A percentile compares a stretch with the other conserved stretches of the same genome.
Evolutionary conservation across 306 rosid species (phyloP).

Genomic region (Vigna mungo): DNA sequence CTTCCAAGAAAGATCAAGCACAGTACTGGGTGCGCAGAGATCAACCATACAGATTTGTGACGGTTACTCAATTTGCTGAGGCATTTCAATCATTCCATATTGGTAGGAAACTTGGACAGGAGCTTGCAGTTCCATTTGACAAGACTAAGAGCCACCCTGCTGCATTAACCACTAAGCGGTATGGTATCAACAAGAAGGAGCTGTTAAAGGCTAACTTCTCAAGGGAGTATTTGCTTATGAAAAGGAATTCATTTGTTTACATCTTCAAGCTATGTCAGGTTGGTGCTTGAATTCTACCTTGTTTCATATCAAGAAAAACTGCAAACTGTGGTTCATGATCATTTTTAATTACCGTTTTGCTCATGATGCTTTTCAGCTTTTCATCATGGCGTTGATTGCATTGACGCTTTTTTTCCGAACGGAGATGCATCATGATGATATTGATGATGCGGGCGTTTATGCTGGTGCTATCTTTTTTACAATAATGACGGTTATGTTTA

Average conservation of each 20-base stretch:
- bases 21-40: conserved; percentile 60
- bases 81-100: conserved; percentile 58
- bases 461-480: conserved; percentile 65
- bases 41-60: conserved; percentile 53
- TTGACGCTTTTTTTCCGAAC: conserved; percentile 75
- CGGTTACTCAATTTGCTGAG: conserved; percentile 58
- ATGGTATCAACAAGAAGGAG: conserved; percentile 55
- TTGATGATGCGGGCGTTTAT: conserved; percentile 63
- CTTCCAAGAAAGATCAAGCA: conserved; percentile 67
- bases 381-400: conserved; percentile 58
- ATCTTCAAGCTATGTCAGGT: conserved; percentile 62
- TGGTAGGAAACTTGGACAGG: conserved; percentile 50
- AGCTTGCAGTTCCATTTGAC: conserved; percentile 58
- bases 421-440: conserved; percentile 58
- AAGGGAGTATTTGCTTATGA: conserved; percentile 65
- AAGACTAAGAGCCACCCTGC: conserved; percentile 64
- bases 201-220: conserved; percentile 65
- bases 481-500: conserved; percentile 55
- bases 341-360: neutral
- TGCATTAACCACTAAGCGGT: conserved; percentile 56
- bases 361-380: conserved; percentile 41
- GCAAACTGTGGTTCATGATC: neutral
- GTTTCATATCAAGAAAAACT: neutral
- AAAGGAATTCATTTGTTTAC: conserved; percentile 64
- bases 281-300: conserved; percentile 7